phyloP scores from a whole-genome alignment of 2,329 filamentous ascomycete species.

The Cordyceps javanica region DNA sequence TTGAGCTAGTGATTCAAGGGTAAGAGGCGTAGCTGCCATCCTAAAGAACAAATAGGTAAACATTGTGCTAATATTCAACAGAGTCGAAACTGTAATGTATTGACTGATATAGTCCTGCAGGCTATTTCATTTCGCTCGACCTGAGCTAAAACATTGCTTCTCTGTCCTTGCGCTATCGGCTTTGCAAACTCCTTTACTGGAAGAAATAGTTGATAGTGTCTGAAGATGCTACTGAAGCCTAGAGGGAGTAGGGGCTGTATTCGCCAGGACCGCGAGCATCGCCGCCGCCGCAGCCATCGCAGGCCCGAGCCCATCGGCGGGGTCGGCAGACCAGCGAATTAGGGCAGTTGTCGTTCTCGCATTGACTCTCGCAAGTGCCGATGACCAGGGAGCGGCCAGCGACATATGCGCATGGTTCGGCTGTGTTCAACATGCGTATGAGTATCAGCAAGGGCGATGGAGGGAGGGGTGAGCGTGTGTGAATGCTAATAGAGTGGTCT shows the following conservation, averaged over 20 bases:
- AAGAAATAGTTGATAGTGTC: too few species aligned
- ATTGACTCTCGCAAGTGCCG: conserved; percentile 5
- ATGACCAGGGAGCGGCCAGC: conserved; percentile 8
- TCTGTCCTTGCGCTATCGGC: background rate
- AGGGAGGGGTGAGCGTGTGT: background rate
- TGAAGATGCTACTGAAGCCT: too few species aligned
- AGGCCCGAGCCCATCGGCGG: conserved; percentile 2
- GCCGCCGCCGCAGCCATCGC: conserved; percentile 6
- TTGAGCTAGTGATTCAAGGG: too few species aligned
- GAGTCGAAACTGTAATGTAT: background rate
- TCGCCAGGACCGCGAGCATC: conserved; percentile 3
- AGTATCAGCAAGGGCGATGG: background rate
- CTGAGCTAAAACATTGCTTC: background rate
- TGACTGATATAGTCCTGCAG: background rate
- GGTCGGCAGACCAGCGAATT: conserved; percentile 6
- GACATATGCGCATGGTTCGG: conserved; percentile 8
- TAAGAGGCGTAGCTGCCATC: too few species aligned
- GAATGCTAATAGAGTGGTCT: background rate
- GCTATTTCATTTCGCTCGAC: background rate
- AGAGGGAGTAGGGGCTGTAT: background rate
- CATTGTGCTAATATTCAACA: background rate
- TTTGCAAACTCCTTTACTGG: background rate
- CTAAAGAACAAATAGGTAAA: background rate
- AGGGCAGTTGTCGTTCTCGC: conserved; percentile 6
- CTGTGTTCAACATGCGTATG: background rate